Base-by-base conservation (phyloP, 345 rosid genomes). In the Kernera saxatilis region DNA sequence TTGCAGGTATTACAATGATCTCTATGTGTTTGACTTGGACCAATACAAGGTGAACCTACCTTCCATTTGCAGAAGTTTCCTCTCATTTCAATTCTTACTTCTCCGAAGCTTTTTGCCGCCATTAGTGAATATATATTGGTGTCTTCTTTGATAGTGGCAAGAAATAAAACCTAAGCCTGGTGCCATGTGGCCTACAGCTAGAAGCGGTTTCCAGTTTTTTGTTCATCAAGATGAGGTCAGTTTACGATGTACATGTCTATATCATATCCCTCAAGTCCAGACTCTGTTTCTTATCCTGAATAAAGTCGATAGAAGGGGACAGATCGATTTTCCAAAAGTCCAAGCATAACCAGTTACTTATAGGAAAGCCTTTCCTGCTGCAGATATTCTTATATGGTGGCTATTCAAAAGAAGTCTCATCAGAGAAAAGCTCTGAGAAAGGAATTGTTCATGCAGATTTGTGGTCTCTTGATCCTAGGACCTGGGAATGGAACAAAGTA, bases 401-500 rank as follows among this genome's bases (percentile, higher is more conserved):
- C 65, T 93, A 93, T 72, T 91, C 92, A 22, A 93, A 93, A 77
- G 98, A 89, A 80, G 86, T 91, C 70, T 84, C 91, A 73, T 75
- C 97, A 6, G 97, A 89, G 71, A 91, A 91, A 80, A 83, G 57
- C 78, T 85, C 96, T 32, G 98, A 91, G 84, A 93, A 86, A 82
- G 98, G 98, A 71, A 75, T 74, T 76, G 88, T 93, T 75, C 98
- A 93, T 53, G 78, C 97, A 64, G 98, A 93, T 77, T 76, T 93
- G 88, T 93, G 97, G 96, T 89, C 94, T 23, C 96, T 93, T 67
- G 98, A 93, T 80, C 98, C 98, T 53, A 84, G 85, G 86, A 88
- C 92, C 36, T 93, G 98, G 98, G 97, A 93, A 78, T 93, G 98
- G 98, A 93, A 82, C 83, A 93, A 93, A 94, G 98, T 90, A 76